Evolutionary conservation across 2,329 filamentous ascomycete species (phyloP), one percentile per base, ranked within the genome.

Genomic region (Xylariaceae sp.): DNA sequence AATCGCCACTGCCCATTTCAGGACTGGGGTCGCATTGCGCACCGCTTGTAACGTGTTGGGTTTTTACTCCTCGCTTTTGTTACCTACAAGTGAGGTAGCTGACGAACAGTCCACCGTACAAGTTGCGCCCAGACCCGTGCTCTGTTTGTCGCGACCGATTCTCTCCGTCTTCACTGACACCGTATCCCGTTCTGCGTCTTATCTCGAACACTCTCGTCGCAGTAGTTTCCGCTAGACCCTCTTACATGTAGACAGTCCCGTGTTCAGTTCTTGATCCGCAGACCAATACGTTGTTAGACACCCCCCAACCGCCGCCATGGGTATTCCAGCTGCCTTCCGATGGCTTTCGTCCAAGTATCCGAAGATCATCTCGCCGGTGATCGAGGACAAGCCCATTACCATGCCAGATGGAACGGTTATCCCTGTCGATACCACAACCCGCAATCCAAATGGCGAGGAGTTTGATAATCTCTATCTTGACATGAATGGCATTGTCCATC

Each of bases 401-500:
- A 85, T 97, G 74, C 82, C 83, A 8, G 90, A 96, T 81, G 93
- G 92, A 66, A 83, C 87, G 49, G 81, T 84, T 66, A 88, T 97
- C 59, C 94, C 94, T 1, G 85, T 97, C 62, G 92, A 99, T 72
- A 87, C 85, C 9, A 92, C 88, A 5, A 80, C 84, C 45, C 86
- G 90, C 4, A 99, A 99, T 71, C 95, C 95, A 2, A 99, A 99
- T 76, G 92, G 92, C 73, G 93, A 97, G 76, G 94, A 99, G 75
- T 90, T 96, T 71, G 93, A 99, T 77, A 99, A 99, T 71, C 80
- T 99, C 4, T 99, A 99, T 72, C 84, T 99, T 64, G 94, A 99
- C 71, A 97, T 99, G 93, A 99, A 99, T 75, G 95, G 94, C 73
- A 99, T 99, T 66, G 94, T 99, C 44, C 94, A 99, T 79, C 95